phyloP scores from a whole-genome alignment of 163 green algal genomes.

The Scenedesmus sp. region DNA sequence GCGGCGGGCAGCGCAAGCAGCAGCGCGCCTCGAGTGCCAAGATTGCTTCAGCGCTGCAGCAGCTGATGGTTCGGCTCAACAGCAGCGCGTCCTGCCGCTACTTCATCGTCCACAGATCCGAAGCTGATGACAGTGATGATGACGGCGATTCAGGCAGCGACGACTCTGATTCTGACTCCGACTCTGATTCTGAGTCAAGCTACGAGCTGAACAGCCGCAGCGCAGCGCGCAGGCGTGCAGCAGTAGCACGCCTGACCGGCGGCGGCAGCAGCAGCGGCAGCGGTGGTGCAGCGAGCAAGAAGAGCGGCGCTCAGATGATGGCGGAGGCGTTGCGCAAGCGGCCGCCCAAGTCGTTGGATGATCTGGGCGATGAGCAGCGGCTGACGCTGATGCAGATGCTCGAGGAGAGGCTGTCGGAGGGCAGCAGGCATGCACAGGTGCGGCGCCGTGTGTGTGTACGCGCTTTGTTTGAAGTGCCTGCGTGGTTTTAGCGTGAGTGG shows the following conservation, averaged over 20 bases:
- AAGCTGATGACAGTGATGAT: neutral
- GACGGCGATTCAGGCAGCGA: neutral
- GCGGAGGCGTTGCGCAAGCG: neutral
- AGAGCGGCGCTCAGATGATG: neutral
- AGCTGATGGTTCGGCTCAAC: neutral
- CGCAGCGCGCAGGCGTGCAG: neutral
- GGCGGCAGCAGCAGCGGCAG: constrained; percentile 23
- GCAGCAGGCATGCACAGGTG: neutral
- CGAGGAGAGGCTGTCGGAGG: neutral
- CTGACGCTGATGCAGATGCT: neutral
- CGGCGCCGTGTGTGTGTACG: neutral
- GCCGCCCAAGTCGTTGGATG: neutral
- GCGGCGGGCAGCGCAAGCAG: neutral
- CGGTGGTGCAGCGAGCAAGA: neutral
- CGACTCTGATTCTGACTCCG: neutral
- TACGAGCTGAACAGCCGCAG: neutral
- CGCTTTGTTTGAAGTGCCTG: neutral
- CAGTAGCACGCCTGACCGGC: neutral
- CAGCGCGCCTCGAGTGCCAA: neutral
- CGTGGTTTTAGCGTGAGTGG: neutral
- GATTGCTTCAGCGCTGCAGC: neutral
- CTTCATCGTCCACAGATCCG: constrained; percentile 9
- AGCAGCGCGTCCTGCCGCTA: neutral
- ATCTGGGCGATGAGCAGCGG: neutral
- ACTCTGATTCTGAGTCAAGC: neutral